A percentile compares a stretch with the other conserved stretches of the same genome.
Evolutionary conservation across 257 asterid species (phyloP).

Genomic region (Solanum peruvianum): DNA sequence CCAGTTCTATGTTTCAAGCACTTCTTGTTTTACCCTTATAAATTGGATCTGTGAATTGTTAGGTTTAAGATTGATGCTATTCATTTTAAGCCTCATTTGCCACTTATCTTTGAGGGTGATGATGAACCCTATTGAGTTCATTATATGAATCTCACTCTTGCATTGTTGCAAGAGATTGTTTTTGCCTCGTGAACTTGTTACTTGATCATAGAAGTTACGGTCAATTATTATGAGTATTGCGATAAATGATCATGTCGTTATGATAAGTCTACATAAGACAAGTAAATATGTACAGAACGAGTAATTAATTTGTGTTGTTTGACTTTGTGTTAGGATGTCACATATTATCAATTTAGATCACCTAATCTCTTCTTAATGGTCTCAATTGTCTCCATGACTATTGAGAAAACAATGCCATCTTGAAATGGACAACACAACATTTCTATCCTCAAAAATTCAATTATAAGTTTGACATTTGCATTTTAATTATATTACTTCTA

Average conservation of each 20-base stretch:
- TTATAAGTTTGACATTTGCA: neutral
- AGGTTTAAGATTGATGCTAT: neutral
- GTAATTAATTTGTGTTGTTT: neutral
- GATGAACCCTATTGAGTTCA: neutral
- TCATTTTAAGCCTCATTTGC: neutral
- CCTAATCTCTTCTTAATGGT: neutral
- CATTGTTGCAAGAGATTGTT: neutral
- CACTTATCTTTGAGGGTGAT: neutral
- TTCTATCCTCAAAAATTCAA: neutral
- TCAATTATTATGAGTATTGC: neutral
- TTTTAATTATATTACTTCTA: neutral
- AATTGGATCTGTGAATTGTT: neutral
- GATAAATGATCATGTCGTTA: neutral
- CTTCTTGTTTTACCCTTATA: neutral
- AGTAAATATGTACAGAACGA: neutral
- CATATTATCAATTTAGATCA: neutral
- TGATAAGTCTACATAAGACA: rapidly evolving
- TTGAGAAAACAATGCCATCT: neutral
- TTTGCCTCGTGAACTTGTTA: neutral
- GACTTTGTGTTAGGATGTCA: neutral
- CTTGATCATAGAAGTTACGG: neutral
- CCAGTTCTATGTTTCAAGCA: neutral
- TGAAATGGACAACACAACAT: neutral
- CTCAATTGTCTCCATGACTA: neutral
- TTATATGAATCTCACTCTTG: neutral